Evolutionary conservation across 2,329 filamentous ascomycete species (phyloP), one percentile per base, ranked within the genome.

Genomic region (Pseudocercospora pini-densiflorae): DNA sequence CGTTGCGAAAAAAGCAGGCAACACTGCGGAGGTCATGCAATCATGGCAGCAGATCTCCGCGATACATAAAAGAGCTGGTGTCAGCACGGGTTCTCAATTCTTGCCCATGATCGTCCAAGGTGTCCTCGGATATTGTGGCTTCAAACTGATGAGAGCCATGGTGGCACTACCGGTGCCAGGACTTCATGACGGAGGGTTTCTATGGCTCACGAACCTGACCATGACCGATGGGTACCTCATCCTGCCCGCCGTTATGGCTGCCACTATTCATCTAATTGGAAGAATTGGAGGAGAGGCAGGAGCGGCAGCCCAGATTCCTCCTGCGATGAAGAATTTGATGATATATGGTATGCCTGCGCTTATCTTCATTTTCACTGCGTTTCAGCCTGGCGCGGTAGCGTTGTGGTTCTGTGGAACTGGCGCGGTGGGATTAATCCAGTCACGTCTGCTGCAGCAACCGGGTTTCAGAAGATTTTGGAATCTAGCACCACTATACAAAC

Each of bases 161-260:
- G 80, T 88, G 1, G 78, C 83, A 23, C 81, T 98, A 57, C 94
- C 94, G 3, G 92, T 97, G 5, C 94, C 94, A 0, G 90, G 88
- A 0, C 79, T 98, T 70, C 87, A 92, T 72, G 82, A 81, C 0
- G 92, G 91, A 33, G 90, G 92, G 2, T 80, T 89, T 40, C 80
- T 89, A 47, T 99, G 95, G 95, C 87, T 98, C 71, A 80, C 82
- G 1, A 91, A 98, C 77, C 79, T 99, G 68, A 90, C 92, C 0
- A 76, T 88, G 23, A 78, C 87, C 1, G 95, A 99, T 78, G 94
- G 95, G 0, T 90, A 85, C 73, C 94, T 87, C 72, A 78, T 95
- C 47, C 81, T 98, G 33, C 95, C 95, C 12, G 47, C 72, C 10
- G 21, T 76, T 54, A 78, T 79, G 76, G 77, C 73, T 2, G 73